Percentiles rank a stretch among this genome's conserved stretches.
These are phyloP conservation scores for Saccharomycopsis sp. DNA, from an alignment of 805 yeast genomes.

Conservation along the genomic window DNA sequence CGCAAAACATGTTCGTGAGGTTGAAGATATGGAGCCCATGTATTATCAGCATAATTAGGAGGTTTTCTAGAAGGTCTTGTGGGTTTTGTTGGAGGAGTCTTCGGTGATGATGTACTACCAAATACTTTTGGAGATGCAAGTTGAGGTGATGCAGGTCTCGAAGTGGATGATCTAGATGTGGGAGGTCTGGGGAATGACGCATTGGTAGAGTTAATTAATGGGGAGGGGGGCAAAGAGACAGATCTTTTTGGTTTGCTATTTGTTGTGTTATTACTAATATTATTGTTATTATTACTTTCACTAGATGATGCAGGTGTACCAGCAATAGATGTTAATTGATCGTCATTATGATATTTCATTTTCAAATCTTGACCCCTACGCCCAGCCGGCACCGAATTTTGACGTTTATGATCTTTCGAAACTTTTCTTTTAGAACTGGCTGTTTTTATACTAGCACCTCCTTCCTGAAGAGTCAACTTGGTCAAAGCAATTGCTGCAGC, in stretches of 20 bases:
- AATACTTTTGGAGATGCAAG: not conserved
- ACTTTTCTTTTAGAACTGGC: not conserved
- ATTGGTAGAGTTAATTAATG: not conserved
- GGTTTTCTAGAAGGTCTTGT: not conserved
- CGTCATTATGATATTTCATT: conserved; percentile 14
- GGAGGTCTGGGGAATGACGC: not conserved
- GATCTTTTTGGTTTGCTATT: conserved; percentile 3
- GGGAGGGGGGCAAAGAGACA: conserved; percentile 4
- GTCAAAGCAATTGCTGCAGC: conserved; percentile 15
- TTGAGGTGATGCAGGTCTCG: not conserved
- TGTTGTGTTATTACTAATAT: not conserved
- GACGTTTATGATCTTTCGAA: conserved; percentile 4
- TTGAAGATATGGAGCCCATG: conserved; percentile 40
- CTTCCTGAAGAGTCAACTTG: not conserved
- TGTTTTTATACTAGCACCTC: conserved; percentile 1
- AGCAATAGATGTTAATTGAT: too few relatives aligned
- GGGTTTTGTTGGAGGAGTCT: not conserved
- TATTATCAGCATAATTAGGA: conserved; percentile 26
- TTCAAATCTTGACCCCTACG: conserved; percentile 5
- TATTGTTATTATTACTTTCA: not conserved
- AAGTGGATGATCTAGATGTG: too few relatives aligned
- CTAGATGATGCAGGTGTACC: too few relatives aligned
- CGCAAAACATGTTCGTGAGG: conserved; percentile 41
- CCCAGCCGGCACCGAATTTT: not conserved
- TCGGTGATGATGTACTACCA: not conserved